Conservation (phyloP, 2,329 filamentous ascomycete genomes). For the Orbilia ellipsospora region DNA sequence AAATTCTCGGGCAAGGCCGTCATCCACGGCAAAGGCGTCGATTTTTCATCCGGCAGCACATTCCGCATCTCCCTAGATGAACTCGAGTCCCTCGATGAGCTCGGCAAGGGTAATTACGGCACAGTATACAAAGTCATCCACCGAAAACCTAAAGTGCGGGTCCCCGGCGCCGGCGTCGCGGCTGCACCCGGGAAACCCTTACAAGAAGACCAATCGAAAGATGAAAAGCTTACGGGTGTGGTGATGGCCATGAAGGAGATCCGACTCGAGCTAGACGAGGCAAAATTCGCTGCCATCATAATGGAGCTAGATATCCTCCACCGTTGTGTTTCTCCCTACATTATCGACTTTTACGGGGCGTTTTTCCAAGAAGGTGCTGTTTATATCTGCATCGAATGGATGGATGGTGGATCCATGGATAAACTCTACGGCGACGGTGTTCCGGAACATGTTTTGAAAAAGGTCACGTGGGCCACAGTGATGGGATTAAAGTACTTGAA, state of each 20-base stretch:
- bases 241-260: constrained; percentile 99
- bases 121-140: constrained; percentile 97
- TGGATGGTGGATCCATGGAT: constrained; percentile 98
- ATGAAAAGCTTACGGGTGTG: constrained; percentile 67
- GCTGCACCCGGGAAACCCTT: constrained; percentile 61
- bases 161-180: constrained; percentile 71
- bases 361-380: constrained; percentile 99
- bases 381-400: constrained; percentile 99
- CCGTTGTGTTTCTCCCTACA: constrained; percentile 92
- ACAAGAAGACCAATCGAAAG: constrained; percentile 12
- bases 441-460: constrained; percentile 85
- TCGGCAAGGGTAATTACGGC: constrained; percentile 98
- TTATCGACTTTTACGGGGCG: constrained; percentile 98
- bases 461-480: constrained; percentile 88
- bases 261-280: constrained; percentile 91
- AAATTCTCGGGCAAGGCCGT: constrained; percentile 93
- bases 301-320: constrained; percentile 98
- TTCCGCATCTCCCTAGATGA: constrained; percentile 97
- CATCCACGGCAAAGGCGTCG: constrained; percentile 87
- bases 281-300: constrained; percentile 95
- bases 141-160: constrained; percentile 69
- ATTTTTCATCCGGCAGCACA: constrained; percentile 87
- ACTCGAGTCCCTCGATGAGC: constrained; percentile 88
- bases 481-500: constrained; percentile 93
- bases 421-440: constrained; percentile 92